Evolutionary conservation across 805 yeast genomes (phyloP).

Genomic region (Spathaspora girioi): DNA sequence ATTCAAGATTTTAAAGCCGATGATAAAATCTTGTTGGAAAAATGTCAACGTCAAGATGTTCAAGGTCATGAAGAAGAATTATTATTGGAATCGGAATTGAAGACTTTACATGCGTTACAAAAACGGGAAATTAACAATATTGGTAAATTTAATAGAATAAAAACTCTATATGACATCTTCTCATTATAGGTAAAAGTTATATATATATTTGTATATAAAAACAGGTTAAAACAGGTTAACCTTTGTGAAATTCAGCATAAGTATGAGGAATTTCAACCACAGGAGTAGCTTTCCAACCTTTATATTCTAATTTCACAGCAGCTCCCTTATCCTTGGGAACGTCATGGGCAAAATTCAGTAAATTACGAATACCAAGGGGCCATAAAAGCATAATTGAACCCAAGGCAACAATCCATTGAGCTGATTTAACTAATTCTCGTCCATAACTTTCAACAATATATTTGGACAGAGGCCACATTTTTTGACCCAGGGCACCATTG

Average conservation of each 20-base stretch:
- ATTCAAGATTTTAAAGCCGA: slow-evolving; percentile 53
- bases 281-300: slow-evolving; percentile 3
- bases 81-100: slow-evolving; percentile 69
- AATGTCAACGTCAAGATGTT: slow-evolving; percentile 88
- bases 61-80: slow-evolving; percentile 75
- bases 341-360: slow-evolving; percentile 1
- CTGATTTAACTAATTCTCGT: slow-evolving; percentile 1
- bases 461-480: slow-evolving; percentile 4
- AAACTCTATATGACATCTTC: slow-evolving; percentile 53
- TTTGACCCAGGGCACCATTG: not conserved
- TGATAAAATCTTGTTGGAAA: slow-evolving; percentile 65
- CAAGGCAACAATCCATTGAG: slow-evolving; percentile 1
- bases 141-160: slow-evolving; percentile 53
- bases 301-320: slow-evolving; percentile 4
- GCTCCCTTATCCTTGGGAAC: slow-evolving; percentile 8
- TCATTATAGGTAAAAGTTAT: slow-evolving; percentile 6
- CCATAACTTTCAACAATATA: slow-evolving; percentile 1
- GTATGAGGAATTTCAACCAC: slow-evolving; percentile 6
- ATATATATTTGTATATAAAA: too few species aligned
- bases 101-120: slow-evolving; percentile 61
- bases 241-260: not conserved
- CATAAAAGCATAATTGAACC: not conserved
- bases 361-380: not conserved
- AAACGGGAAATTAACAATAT: slow-evolving; percentile 52
- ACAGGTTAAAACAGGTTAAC: not conserved